Base-by-base conservation (phyloP, 192 early-diverging fungal genomes). In the Rhizophagus sp. region DNA sequence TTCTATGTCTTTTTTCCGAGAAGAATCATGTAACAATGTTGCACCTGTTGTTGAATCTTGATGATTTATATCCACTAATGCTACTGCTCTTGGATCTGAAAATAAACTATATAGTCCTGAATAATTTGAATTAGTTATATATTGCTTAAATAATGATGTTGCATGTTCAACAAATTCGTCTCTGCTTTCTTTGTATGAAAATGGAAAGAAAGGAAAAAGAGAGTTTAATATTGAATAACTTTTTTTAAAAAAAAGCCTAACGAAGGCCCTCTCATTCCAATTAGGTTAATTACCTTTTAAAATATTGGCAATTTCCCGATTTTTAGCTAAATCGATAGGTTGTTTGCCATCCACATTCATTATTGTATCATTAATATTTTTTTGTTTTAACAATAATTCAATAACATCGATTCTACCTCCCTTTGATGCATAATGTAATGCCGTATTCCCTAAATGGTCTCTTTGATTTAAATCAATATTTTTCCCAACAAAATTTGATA, bases 371-470 rank as follows among this genome's bases (percentile, higher is more conserved):
- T 94, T 88, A 49, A 93, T 85, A 10, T 88, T 89, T 39, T 84
- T 84, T 63, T 90, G 88, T 44, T 85, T 82, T 44, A 96, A 86
- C 34, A 96, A 81, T 39, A 95, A 76, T 70, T 90, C 89, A 19
- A 94, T 87, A 13, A 94, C 85, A 65, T 94, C 93, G 9, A 84
- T 80, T 41, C 92, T 86, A 22, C 91, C 87, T 62, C 90, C 85
- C 80, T 90, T 92, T 49, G 94, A 85, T 0, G 93, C 95, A 77
- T 93, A 79, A 76, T 96, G 95, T 63, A 96, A 80, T 11, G 93
- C 91, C 0, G 94, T 96, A 80, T 91, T 89, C 17, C 93, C 92
- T 39, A 91, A 86, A 41, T 80, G 81, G 64, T 90, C 88, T 1
- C 87, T 78, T 3, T 88, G 87, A 69, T 93, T 89, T 17, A 92